These are phyloP conservation scores for Neurospora sp. DNA, from an alignment of 495 filamentous ascomycete species.

Conservation along the genomic window DNA sequence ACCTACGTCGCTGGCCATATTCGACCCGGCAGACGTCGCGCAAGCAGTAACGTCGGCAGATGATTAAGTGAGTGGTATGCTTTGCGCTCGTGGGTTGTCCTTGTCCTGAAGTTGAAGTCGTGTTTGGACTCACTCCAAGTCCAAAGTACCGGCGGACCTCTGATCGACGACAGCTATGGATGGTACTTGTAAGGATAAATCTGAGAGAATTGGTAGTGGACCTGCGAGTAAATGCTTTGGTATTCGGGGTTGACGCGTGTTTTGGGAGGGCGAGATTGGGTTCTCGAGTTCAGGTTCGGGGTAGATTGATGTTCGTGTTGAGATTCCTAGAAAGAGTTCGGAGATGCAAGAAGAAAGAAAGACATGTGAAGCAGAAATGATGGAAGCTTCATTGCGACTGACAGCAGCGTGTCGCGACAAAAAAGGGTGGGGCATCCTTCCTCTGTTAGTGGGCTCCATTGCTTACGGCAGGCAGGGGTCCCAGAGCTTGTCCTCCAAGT, in stretches of 20 bases:
- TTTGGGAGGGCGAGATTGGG: not conserved
- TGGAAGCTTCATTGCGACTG: not conserved
- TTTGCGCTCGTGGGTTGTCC: not conserved
- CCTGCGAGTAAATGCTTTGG: not conserved
- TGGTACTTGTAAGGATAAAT: not conserved
- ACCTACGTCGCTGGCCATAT: constrained; percentile 29
- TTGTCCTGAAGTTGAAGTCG: not conserved
- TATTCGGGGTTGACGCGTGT: not conserved
- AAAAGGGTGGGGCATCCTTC: not conserved
- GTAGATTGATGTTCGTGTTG: not conserved
- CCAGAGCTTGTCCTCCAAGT: not conserved
- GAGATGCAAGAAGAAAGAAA: not conserved
- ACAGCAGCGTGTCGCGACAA: not conserved
- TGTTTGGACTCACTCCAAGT: not conserved
- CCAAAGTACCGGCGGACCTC: not conserved
- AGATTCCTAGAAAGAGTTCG: not conserved
- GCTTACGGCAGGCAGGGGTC: not conserved
- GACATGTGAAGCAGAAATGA: not conserved
- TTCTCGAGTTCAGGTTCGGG: not conserved
- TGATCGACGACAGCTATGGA: not conserved
- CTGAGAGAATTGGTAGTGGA: not conserved
- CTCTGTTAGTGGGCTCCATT: not conserved
- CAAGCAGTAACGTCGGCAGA: not conserved
- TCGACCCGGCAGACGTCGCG: not conserved
- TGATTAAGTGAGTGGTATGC: not conserved